These are phyloP conservation scores for Phytophthora sp. DNA, from an alignment of 352 stramenopile species.

Conservation along the genomic window DNA sequence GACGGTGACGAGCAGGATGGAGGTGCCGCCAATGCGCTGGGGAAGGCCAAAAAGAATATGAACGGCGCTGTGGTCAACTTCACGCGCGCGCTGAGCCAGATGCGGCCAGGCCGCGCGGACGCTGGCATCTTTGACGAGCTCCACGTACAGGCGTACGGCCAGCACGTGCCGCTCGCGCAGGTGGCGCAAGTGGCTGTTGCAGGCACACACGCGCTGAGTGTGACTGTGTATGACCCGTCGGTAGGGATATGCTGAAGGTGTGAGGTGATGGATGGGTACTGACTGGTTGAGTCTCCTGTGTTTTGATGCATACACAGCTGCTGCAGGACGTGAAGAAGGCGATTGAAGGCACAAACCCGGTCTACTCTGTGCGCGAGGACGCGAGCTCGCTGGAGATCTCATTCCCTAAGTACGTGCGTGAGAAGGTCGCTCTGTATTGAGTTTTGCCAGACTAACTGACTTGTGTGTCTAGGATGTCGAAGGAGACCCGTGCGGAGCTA, in stretches of 20 bases:
- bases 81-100: slow-evolving; percentile 72
- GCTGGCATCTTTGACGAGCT: slow-evolving; percentile 86
- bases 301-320: slow-evolving; percentile 44
- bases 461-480: slow-evolving; percentile 71
- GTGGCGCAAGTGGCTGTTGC: slow-evolving; percentile 78
- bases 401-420: slow-evolving; percentile 75
- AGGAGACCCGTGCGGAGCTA: slow-evolving; percentile 82
- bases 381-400: slow-evolving; percentile 71
- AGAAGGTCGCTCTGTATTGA: neutral
- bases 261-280: neutral
- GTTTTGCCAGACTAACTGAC: slow-evolving; percentile 5
- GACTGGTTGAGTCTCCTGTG: too few relatives aligned
- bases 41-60: slow-evolving; percentile 85
- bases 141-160: slow-evolving; percentile 79
- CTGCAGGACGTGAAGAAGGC: slow-evolving; percentile 74
- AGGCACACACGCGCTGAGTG: slow-evolving; percentile 64
- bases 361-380: slow-evolving; percentile 78
- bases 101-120: slow-evolving; percentile 80
- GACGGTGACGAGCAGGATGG: slow-evolving; percentile 34
- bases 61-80: slow-evolving; percentile 78
- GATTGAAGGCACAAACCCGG: slow-evolving; percentile 77
- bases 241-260: slow-evolving; percentile 36
- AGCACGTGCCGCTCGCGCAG: slow-evolving; percentile 79
- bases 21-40: slow-evolving; percentile 43
- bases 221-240: slow-evolving; percentile 84